These are phyloP conservation scores for Isabelozyma rhagii DNA, from an alignment of 805 yeast species.

Conservation along the genomic window DNA sequence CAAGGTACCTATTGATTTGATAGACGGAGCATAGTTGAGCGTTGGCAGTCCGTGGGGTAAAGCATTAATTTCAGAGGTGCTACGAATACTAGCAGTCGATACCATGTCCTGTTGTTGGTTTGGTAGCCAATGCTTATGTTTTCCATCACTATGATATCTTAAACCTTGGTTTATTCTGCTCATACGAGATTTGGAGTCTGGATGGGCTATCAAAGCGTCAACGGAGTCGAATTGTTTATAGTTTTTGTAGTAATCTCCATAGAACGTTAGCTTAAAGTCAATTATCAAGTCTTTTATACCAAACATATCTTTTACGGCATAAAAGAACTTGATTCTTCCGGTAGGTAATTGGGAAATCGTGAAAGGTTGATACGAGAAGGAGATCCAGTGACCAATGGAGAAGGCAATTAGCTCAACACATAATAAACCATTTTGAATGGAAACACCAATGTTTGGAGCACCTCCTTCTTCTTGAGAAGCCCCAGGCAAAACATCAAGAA, in stretches of 20 bases:
- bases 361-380: constrained; percentile 78
- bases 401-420: constrained; percentile 84
- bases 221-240: constrained; percentile 82
- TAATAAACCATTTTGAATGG: constrained; percentile 73
- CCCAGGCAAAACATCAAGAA: constrained; percentile 44
- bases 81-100: constrained; percentile 13
- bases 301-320: constrained; percentile 74
- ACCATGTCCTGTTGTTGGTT: constrained; percentile 4
- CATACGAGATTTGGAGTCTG: constrained; percentile 59
- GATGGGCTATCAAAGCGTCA: constrained; percentile 66
- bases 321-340: constrained; percentile 56
- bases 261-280: constrained; percentile 71
- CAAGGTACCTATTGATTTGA: constrained; percentile 28
- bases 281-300: constrained; percentile 73
- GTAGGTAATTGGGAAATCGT: constrained; percentile 59
- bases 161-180: constrained; percentile 79
- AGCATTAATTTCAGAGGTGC: constrained; percentile 27
- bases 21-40: constrained; percentile 19
- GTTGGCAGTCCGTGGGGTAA: constrained; percentile 4
- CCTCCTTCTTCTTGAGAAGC: constrained; percentile 16
- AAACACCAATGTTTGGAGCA: constrained; percentile 45
- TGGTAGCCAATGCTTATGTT: constrained; percentile 76
- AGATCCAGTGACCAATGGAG: constrained; percentile 83
- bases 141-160: constrained; percentile 75
- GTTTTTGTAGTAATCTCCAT: constrained; percentile 69